phyloP scores from a whole-genome alignment of 192 early-diverging fungal species.

The Phycomyces nitens region DNA sequence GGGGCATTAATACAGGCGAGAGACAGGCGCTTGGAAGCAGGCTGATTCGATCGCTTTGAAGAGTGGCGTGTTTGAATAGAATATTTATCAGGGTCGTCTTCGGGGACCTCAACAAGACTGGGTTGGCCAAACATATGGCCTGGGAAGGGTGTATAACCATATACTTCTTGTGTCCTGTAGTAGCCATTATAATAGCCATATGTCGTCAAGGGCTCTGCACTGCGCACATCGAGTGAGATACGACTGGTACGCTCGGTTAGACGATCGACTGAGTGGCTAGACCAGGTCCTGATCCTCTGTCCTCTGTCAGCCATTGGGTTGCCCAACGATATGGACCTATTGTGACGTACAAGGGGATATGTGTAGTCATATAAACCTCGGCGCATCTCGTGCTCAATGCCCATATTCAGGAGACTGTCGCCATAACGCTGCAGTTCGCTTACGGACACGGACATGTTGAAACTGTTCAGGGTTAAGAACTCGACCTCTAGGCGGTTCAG shows the following conservation, averaged over 20 bases:
- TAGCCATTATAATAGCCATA: not conserved
- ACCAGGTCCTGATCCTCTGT: no score
- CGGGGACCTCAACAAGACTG: not conserved
- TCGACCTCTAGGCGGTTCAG: conserved; percentile 85
- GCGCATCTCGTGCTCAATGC: not conserved
- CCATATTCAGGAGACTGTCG: conserved; percentile 54
- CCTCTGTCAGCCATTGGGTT: not conserved
- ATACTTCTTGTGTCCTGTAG: not conserved
- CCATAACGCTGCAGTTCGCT: conserved; percentile 77
- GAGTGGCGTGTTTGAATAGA: not conserved
- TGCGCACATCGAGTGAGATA: no score
- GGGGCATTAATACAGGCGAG: not conserved
- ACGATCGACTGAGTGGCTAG: no score
- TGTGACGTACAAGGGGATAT: not conserved
- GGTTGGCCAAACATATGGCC: not conserved
- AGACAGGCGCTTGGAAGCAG: not conserved
- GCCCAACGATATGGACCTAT: not conserved
- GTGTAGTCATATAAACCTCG: not conserved
- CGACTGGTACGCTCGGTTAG: no score
- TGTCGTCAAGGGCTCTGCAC: not conserved
- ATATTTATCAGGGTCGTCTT: not conserved
- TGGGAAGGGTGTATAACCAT: not conserved
- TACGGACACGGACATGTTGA: conserved; percentile 68
- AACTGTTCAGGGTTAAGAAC: conserved; percentile 77
- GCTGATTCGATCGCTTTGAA: not conserved